Conservation (phyloP, 257 asterid species). For the Penstemon davidsonii region DNA sequence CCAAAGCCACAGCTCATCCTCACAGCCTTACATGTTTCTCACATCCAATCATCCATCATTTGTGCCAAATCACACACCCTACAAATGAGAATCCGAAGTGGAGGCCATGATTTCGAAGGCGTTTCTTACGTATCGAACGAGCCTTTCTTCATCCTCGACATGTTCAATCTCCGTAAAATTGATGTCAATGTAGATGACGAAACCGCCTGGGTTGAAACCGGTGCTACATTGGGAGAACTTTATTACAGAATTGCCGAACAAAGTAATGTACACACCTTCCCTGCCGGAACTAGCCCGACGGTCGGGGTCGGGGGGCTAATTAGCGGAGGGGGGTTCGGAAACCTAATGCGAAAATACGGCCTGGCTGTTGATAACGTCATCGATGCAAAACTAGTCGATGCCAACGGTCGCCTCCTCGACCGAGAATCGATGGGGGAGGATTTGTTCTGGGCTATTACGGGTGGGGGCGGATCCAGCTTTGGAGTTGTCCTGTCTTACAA, state of each 20-base stretch:
- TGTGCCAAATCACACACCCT: constrained; percentile 40
- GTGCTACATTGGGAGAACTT: constrained; percentile 53
- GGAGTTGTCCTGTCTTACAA: constrained; percentile 52
- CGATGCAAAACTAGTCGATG: constrained; percentile 49
- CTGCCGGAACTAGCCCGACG: constrained; percentile 60
- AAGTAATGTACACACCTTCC: constrained; percentile 39
- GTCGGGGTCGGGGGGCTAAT: constrained; percentile 66
- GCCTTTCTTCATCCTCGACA: constrained; percentile 51
- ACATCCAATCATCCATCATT: constrained; percentile 45
- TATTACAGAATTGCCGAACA: constrained; percentile 44
- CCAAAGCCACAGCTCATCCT: constrained; percentile 54
- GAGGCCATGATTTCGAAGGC: constrained; percentile 67
- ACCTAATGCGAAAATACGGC: constrained; percentile 55
- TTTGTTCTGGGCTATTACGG: constrained; percentile 61
- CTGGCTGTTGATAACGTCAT: constrained; percentile 48
- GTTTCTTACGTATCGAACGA: constrained; percentile 41
- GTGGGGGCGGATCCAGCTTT: constrained; percentile 55
- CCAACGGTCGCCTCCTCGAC: constrained; percentile 41
- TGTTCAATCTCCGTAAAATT: constrained; percentile 49
- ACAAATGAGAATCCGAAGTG: constrained; percentile 55
- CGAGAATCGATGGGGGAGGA: constrained; percentile 57
- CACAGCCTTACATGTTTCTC: constrained; percentile 51
- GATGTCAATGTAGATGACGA: constrained; percentile 34
- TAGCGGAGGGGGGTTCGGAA: constrained; percentile 57
- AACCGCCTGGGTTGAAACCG: constrained; percentile 46